Evolutionary conservation across 345 rosid genomes (phyloP).

Genomic region (Syzygium oleosum): DNA sequence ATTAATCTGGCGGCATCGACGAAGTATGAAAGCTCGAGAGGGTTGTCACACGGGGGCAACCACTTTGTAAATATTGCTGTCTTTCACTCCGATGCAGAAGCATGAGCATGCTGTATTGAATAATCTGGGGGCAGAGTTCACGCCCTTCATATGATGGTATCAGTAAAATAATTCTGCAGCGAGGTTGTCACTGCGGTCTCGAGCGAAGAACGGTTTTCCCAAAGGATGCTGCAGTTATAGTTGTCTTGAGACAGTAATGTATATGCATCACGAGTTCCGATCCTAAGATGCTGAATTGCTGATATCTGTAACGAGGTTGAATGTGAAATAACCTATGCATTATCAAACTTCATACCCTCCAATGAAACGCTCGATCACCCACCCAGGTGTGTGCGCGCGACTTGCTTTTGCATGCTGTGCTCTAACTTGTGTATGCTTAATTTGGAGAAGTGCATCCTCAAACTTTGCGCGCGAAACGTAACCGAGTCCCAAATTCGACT

Average conservation of each 20-base stretch:
- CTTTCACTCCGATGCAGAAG: neutral
- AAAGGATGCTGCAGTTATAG: neutral
- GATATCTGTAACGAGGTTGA: neutral
- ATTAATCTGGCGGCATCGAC: neutral
- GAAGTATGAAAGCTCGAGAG: neutral
- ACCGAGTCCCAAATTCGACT: neutral
- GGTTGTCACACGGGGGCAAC: neutral
- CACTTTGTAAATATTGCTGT: neutral
- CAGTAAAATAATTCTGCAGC: neutral
- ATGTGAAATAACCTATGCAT: neutral
- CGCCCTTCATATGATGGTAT: neutral
- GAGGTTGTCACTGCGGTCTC: neutral
- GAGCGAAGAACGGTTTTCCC: neutral
- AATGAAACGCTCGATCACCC: neutral
- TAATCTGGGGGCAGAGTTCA: neutral
- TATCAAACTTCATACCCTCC: neutral
- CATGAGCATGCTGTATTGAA: neutral
- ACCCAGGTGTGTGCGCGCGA: neutral
- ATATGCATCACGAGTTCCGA: neutral
- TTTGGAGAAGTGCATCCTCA: neutral
- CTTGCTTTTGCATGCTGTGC: neutral
- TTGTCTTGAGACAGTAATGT: neutral
- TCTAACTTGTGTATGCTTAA: neutral
- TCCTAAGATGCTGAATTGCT: neutral
- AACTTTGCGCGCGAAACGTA: neutral